Evolutionary conservation across 78 protist species (phyloP), one percentile per base, ranked within the genome.

Genomic region (Dictyostelium intermedium): DNA sequence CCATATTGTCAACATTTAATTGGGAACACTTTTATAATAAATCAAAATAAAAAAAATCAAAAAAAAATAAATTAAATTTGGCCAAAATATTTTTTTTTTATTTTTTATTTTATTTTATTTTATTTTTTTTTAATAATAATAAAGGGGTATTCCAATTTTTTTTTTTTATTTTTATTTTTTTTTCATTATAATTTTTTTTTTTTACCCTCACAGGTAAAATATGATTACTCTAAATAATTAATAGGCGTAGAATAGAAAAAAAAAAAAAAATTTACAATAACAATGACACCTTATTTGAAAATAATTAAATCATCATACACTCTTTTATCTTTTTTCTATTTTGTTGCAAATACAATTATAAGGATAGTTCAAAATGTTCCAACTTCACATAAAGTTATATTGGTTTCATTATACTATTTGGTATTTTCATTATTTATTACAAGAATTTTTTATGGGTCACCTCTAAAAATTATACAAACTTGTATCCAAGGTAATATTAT

Each of bases 281-380:
- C 9, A 13, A 81, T 81, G 85, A 81, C 85, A 53, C 85, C 85
- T 23, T 81, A 32, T 56, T 41, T 81, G 10, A 45, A 81, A 34
- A 9, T 81, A 34, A 56, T 81, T 20, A 45, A 81, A 23, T 20
- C 50, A 27, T 60, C 85, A 32, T 56, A 30, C 18, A 41, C 10
- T 18, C 30, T 45, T 32, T 56, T 81, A 34, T 32, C 56, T 8
- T 34, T 53, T 56, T 27, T 56, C 23, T 79, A 53, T 60, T 56
- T 25, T 56, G 14, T 81, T 27, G 45, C 35, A 25, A 41, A 56
- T 8, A 32, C 73, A 56, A 30, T 56, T 30, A 23, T 23, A 10
- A 79, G 34, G 30, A 79, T 69, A 35, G 11, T 79, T 27, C 73
- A 53, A 34, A 16, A 18, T 32, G 16, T 81, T 32, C 85, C 85